Evolutionary conservation across 2,329 filamentous ascomycete genomes (phyloP).

Genomic region (Ophiobolus disseminans): DNA sequence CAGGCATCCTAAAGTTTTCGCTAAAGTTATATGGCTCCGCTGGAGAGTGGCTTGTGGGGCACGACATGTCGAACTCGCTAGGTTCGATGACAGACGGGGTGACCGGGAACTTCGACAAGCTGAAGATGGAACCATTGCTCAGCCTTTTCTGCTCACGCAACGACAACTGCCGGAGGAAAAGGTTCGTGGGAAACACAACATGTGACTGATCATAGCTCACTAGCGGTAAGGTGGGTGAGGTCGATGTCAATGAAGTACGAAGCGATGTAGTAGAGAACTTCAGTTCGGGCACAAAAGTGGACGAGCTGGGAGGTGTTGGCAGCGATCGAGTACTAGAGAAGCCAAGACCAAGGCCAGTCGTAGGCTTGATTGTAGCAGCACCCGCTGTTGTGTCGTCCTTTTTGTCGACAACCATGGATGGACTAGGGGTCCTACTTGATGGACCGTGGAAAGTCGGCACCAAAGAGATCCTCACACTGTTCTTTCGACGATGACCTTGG

Average conservation of each 20-base stretch:
- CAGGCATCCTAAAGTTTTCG: conserved; percentile 10
- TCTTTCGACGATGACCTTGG: conserved; percentile 53
- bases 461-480: conserved; percentile 55
- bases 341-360: conserved; percentile 15
- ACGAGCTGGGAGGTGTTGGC: conserved; percentile 36
- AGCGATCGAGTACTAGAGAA: conserved; percentile 27
- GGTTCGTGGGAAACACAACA: conserved; percentile 23
- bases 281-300: conserved; percentile 46
- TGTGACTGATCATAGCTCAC: conserved; percentile 39
- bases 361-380: conserved; percentile 8
- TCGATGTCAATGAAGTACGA: conserved; percentile 50
- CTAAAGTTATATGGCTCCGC: conserved; percentile 39
- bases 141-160: conserved; percentile 25
- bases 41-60: conserved; percentile 63
- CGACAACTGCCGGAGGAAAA: conserved; percentile 14
- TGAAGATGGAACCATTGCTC: conserved; percentile 41
- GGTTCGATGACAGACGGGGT: conserved; percentile 87
- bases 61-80: conserved; percentile 55
- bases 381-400: conserved; percentile 45
- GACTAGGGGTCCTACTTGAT: conserved; percentile 43
- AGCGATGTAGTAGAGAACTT: conserved; percentile 42
- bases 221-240: conserved; percentile 50
- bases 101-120: conserved; percentile 64
- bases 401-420: conserved; percentile 47
- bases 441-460: conserved; percentile 53